Evolutionary conservation across 768 basidiomycete genomes (phyloP).

Genomic region (Boletus coccyginus): DNA sequence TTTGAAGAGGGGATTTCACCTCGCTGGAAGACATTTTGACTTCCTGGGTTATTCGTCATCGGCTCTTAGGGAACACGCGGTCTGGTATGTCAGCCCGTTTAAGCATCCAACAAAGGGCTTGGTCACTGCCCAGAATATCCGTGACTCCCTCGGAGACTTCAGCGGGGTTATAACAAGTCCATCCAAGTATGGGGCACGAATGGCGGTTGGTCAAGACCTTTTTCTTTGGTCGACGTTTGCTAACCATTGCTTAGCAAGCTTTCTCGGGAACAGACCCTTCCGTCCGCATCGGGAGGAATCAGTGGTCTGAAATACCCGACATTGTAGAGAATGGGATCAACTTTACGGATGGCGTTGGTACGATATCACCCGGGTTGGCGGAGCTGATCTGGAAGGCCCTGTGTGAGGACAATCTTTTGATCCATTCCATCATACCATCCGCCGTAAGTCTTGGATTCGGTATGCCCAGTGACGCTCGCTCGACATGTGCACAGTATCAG

Average conservation of each 20-base stretch:
- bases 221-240: background rate
- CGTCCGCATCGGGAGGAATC: slow-evolving; percentile 47
- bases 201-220: slow-evolving; percentile 40
- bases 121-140: slow-evolving; percentile 58
- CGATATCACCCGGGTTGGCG: slow-evolving; percentile 61
- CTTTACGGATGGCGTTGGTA: slow-evolving; percentile 81
- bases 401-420: slow-evolving; percentile 41
- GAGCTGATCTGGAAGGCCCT: slow-evolving; percentile 58
- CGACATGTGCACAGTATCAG: slow-evolving; percentile 50
- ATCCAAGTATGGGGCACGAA: slow-evolving; percentile 79
- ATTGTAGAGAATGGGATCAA: slow-evolving; percentile 42
- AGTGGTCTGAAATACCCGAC: slow-evolving; percentile 68
- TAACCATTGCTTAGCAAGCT: slow-evolving; percentile 47
- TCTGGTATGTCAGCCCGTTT: slow-evolving; percentile 80
- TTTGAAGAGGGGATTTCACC: slow-evolving; percentile 60
- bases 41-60: slow-evolving; percentile 83
- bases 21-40: slow-evolving; percentile 71
- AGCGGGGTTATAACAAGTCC: slow-evolving; percentile 52
- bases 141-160: slow-evolving; percentile 68
- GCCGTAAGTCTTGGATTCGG: slow-evolving; percentile 46
- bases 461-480: background rate
- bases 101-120: slow-evolving; percentile 38
- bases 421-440: slow-evolving; percentile 46
- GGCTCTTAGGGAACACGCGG: slow-evolving; percentile 73
- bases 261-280: slow-evolving; percentile 82